Evolutionary conservation across 108 stramenopile species (phyloP), one percentile per base, ranked within the genome.

Genomic region (Nannochloropsis salina): DNA sequence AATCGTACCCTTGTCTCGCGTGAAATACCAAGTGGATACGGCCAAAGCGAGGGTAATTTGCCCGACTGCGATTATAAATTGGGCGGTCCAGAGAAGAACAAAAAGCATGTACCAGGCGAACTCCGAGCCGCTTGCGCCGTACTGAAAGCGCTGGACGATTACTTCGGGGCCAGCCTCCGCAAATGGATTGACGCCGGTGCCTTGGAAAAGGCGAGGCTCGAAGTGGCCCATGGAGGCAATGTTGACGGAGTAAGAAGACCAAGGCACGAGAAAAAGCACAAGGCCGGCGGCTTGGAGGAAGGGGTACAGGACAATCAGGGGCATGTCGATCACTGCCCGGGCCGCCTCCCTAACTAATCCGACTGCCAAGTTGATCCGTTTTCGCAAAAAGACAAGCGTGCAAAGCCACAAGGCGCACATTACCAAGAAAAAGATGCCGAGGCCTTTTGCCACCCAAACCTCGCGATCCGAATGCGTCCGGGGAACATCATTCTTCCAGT

Each of bases 1-100:
- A 51, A 96, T 89, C n/a, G 80, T 83, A 20, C 80, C 44, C 86
- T 96, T 95, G 80, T 97, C 91, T 9, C 93, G 83, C 40, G 92
- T 89, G 88, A 98, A 98, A 92, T 96, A 98, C 90, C 90, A 92
- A 82, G 87, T 88, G 40, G 93, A 87, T 20, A 95, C 92, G 12
- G 94, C 86, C 93, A 96, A 91, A 22, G 96, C 94, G 42, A 97
- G 86, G 20, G 94, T 88, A 44, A 98, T 93, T 86, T 98, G 94
- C 11, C 97, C 97, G 83, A 96, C 12, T 18, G 97, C 96, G 31
- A 95, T 86, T 81, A 98, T 93, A 88, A 97, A 98, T 90, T 95
- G 92, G 9, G 93, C 92, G 10, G 95, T 94, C 97, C 97, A 98
- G 87, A 96, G 96, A 81, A 92, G 94, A 88, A 92, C 91, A 88